A percentile compares a stretch with the other conserved stretches of the same genome.
Evolutionary conservation across 1,139 yeast species (phyloP).

Genomic region (Meyerozyma elateridarum): DNA sequence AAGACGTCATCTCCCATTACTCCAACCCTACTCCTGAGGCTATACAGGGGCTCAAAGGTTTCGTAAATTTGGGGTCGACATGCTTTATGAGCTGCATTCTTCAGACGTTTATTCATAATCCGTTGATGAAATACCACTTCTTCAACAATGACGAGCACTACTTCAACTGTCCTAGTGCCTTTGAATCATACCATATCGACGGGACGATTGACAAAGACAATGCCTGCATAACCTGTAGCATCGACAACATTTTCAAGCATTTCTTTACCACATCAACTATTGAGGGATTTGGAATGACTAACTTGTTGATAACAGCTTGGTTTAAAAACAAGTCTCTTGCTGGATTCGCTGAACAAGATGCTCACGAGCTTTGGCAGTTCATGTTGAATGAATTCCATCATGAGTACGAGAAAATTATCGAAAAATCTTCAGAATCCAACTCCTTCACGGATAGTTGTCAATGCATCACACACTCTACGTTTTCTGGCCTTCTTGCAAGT

Average conservation of each 20-base stretch:
- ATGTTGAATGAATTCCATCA: slow-evolving; percentile 77
- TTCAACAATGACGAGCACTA: slow-evolving; percentile 58
- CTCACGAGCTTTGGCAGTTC: slow-evolving; percentile 96
- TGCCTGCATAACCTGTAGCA: slow-evolving; percentile 77
- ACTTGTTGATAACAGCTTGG: slow-evolving; percentile 78
- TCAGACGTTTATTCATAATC: slow-evolving; percentile 85
- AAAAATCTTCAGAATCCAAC: slow-evolving; percentile 10
- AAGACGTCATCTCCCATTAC: slow-evolving; percentile 16
- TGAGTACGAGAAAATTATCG: slow-evolving; percentile 33
- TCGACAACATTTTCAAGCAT: slow-evolving; percentile 69
- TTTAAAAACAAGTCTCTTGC: slow-evolving; percentile 76
- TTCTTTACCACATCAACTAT: slow-evolving; percentile 52
- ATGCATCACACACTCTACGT: slow-evolving; percentile 79
- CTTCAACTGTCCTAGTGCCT: slow-evolving; percentile 31
- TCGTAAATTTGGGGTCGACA: slow-evolving; percentile 92
- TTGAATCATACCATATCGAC: slow-evolving; percentile 16
- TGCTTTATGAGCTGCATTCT: slow-evolving; percentile 91
- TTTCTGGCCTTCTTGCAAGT: slow-evolving; percentile 70
- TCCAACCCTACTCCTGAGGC: slow-evolving; percentile 56
- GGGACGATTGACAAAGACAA: slow-evolving; percentile 32
- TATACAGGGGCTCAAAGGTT: slow-evolving; percentile 74
- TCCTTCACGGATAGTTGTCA: slow-evolving; percentile 39
- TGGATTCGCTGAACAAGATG: slow-evolving; percentile 96
- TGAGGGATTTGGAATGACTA: slow-evolving; percentile 72
- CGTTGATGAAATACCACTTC: slow-evolving; percentile 72